Evolutionary conservation across 176 grass and related monocot species (phyloP).

Genomic region (Carex littledalei): DNA sequence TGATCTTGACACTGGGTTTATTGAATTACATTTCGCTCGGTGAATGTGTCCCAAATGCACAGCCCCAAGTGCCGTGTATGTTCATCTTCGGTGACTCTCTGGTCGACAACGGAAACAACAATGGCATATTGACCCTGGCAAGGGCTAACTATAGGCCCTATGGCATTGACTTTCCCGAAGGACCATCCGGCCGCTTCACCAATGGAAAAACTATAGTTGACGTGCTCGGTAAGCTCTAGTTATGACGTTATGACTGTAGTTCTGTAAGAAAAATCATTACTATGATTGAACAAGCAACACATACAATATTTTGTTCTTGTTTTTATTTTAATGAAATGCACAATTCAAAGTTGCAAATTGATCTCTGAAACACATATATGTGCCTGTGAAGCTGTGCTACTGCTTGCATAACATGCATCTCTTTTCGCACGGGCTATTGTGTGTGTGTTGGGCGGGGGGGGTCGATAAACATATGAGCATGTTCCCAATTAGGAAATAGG

Average conservation of each 20-base stretch:
- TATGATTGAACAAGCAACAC: neutral
- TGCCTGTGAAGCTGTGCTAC: neutral
- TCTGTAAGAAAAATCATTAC: neutral
- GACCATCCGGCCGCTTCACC: constrained; percentile 69
- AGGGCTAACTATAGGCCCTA: constrained; percentile 88
- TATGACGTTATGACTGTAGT: neutral
- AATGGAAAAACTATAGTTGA: constrained; percentile 92
- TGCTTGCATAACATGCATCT: neutral
- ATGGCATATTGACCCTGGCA: constrained; percentile 58
- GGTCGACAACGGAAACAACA: constrained; percentile 97
- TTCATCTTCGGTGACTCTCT: constrained; percentile 90
- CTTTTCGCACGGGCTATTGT: neutral
- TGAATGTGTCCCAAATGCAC: neutral
- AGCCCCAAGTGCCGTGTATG: constrained; percentile 58
- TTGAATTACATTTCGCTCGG: neutral
- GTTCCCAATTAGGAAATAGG: neutral
- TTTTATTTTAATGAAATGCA: neutral
- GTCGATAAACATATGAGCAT: neutral
- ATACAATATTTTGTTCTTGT: neutral
- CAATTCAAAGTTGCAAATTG: neutral
- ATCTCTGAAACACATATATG: neutral
- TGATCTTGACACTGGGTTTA: neutral
- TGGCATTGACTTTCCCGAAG: constrained; percentile 69
- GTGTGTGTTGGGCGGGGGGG: too few species aligned
- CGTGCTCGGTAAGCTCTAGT: constrained; percentile 47